Base-by-base conservation (phyloP, 139 green algal species). In the Mychonastes homosphaera region DNA sequence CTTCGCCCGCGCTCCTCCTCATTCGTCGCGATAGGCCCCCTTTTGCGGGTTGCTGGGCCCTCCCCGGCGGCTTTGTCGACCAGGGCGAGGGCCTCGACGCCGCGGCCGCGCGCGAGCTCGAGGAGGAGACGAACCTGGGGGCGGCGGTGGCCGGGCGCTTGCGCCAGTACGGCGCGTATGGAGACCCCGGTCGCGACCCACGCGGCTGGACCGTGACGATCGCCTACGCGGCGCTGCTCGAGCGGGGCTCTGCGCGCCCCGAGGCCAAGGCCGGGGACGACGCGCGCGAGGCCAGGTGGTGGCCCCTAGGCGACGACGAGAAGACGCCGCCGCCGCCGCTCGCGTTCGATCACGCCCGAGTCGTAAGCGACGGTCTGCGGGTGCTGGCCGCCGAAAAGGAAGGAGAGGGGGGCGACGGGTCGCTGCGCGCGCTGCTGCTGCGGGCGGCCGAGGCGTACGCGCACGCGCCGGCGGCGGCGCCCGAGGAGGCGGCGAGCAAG, bases 11-110 rank as follows among this genome's bases (percentile, higher is more conserved):
- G n/a, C n/a, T n/a, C n/a, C n/a, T n/a, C n/a, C n/a, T n/a, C n/a
- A n/a, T n/a, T n/a, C n/a, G n/a, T n/a, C n/a, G n/a, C n/a, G n/a
- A n/a, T n/a, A n/a, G n/a, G n/a, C n/a, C n/a, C n/a, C n/a, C n/a
- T n/a, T n/a, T n/a, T n/a, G n/a, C n/a, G n/a, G n/a, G n/a, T n/a
- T n/a, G n/a, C n/a, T 94, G 85, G 85, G 87, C 87, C 12, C 73
- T 94, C 6, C 87, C 87, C 4, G 87, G 87, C 6, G 87, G 87
- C 0, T 95, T 95, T 76, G 87, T 95, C 4, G 79, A 95, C 38
- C 74, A 88, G 39, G 50, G 35, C 6, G 87, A 95, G 64, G 33
- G 62, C 0, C 64, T 95, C 44, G 72, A 87, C 12, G 8, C 36
- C 7, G 87, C 87, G 36, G 87, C 87, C 5, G 75, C 68, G 0